Conservation (phyloP, 202 grass and related monocot genomes). For the Alloteropsis angusta region DNA sequence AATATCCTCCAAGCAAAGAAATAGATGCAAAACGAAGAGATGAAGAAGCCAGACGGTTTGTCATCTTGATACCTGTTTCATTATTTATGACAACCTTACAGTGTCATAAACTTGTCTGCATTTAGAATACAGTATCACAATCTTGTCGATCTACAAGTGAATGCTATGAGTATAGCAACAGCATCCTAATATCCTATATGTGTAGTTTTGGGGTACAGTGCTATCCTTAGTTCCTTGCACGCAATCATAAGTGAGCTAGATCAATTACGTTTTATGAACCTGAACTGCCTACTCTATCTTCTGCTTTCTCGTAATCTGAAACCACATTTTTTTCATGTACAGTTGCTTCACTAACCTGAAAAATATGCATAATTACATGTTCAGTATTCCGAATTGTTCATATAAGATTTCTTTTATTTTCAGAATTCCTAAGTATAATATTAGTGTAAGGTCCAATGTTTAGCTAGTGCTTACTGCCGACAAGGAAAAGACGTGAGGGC, state of each 20-base stretch:
- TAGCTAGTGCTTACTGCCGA: neutral
- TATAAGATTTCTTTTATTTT: neutral
- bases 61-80: constrained; percentile 18
- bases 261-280: neutral
- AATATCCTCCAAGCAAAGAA: constrained; percentile 89
- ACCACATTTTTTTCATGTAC: neutral
- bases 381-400: neutral
- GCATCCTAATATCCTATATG: neutral
- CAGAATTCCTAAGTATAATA: neutral
- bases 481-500: neutral
- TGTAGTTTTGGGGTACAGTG: neutral
- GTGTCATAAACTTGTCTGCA: neutral
- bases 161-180: neutral
- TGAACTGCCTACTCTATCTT: neutral
- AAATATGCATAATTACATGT: neutral
- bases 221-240: neutral
- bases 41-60: constrained; percentile 88
- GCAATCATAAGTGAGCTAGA: neutral
- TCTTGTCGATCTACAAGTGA: neutral
- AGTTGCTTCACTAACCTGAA: neutral
- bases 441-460: neutral
- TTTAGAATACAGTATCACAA: neutral
- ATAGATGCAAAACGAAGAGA: constrained; percentile 91
- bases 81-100: neutral
- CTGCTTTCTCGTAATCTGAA: constrained; percentile 1